Percentiles rank a stretch among this genome's conserved stretches.
Conservation (phyloP, 2,329 filamentous ascomycete species). For the Xylariomycetidae sp. region DNA sequence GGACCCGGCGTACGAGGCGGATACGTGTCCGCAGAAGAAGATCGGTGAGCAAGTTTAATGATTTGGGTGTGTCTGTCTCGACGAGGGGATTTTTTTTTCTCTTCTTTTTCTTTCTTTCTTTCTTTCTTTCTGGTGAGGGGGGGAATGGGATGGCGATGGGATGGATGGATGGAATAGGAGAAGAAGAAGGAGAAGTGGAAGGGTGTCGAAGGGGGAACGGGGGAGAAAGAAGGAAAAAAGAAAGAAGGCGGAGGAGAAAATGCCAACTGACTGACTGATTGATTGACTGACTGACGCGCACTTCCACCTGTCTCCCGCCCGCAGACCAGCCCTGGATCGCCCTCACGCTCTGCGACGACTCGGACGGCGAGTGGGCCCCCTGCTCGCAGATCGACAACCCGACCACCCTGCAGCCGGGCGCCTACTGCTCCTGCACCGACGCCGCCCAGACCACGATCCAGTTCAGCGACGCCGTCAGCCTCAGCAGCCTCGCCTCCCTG, state of each 20-base stretch:
- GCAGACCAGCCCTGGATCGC: conserved; percentile 12
- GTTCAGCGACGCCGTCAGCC: conserved; percentile 12
- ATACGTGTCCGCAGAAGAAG: conserved; percentile 8
- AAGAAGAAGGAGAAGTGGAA: neutral
- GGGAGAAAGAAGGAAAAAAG: no score
- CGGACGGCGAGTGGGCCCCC: conserved; percentile 9
- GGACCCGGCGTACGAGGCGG: conserved; percentile 10
- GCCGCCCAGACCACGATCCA: conserved; percentile 14
- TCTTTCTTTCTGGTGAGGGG: neutral
- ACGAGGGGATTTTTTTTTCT: no score
- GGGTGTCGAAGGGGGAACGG: no score
- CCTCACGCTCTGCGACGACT: conserved; percentile 10
- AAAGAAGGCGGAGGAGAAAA: no score
- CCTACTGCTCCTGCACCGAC: conserved; percentile 17
- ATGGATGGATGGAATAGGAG: neutral
- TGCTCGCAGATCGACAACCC: conserved; percentile 17
- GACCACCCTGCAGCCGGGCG: conserved; percentile 12
- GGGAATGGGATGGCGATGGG: neutral
- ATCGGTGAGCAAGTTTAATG: conserved; percentile 12
- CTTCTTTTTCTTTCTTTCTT: no score
- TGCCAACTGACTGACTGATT: no score
- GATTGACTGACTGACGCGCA: no score
- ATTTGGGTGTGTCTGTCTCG: no score
- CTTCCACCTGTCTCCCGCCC: no score
- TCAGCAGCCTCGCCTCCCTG: conserved; percentile 12